Conservation (phyloP, 1,139 yeast genomes). For the Saccharomycopsis phalli region DNA sequence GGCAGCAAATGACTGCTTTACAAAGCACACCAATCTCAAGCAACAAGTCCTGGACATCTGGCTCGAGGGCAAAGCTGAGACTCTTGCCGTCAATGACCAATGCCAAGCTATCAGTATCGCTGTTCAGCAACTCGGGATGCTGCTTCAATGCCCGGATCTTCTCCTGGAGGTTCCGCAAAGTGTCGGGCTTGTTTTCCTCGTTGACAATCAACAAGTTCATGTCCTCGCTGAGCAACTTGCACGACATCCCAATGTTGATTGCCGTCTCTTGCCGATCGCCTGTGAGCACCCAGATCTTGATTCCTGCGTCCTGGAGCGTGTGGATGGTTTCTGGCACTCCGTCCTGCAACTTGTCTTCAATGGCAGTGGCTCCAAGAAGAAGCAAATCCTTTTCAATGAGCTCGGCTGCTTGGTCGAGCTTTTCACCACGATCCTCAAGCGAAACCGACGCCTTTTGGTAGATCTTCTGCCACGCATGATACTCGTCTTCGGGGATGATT, state of each 20-base stretch:
- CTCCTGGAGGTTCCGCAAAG: constrained; percentile 59
- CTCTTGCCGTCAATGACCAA: constrained; percentile 92
- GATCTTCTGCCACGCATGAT: constrained; percentile 46
- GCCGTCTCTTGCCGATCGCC: constrained; percentile 99
- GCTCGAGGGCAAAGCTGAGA: constrained; percentile 72
- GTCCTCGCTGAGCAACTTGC: constrained; percentile 87
- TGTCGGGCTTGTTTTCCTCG: constrained; percentile 72
- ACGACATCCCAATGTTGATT: constrained; percentile 95
- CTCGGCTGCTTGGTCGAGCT: constrained; percentile 79
- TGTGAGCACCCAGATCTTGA: constrained; percentile 93
- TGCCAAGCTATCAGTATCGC: constrained; percentile 77
- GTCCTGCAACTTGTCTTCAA: constrained; percentile 94
- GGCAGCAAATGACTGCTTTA: constrained; percentile 93
- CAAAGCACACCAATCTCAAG: constrained; percentile 77
- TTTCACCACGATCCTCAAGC: constrained; percentile 61
- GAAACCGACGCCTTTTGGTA: constrained; percentile 81
- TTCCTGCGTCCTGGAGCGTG: constrained; percentile 91
- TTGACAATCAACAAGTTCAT: constrained; percentile 89
- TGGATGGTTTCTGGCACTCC: constrained; percentile 98
- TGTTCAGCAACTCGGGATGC: constrained; percentile 53
- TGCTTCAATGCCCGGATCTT: constrained; percentile 63
- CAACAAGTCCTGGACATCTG: constrained; percentile 69
- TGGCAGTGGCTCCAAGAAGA: constrained; percentile 93
- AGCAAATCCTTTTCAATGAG: constrained; percentile 71
- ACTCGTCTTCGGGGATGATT: constrained; percentile 73